Conservation (phyloP, 176 grass and related monocot genomes). For the Oryza coarctata region DNA sequence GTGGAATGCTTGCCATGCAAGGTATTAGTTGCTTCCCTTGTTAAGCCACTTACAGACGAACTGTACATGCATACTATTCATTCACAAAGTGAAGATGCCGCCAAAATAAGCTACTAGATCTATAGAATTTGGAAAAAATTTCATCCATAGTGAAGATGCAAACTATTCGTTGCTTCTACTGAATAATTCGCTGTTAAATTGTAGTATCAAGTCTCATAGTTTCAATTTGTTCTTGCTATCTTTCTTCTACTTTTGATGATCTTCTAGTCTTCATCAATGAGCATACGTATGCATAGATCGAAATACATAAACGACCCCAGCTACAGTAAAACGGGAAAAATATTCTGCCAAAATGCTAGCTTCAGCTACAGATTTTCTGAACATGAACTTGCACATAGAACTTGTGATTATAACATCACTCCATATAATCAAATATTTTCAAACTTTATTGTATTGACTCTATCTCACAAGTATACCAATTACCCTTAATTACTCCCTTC, state of each 20-base stretch:
- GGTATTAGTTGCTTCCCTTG: slow-evolving; percentile 33
- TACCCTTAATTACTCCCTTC: slow-evolving; percentile 22
- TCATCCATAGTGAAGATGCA: too few species aligned
- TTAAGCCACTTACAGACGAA: slow-evolving; percentile 12
- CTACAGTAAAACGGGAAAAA: neutral
- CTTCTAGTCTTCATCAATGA: neutral
- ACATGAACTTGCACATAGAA: neutral
- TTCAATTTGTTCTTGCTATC: neutral
- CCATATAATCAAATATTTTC: slow-evolving; percentile 11
- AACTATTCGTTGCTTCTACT: too few species aligned
- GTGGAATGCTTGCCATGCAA: slow-evolving; percentile 43
- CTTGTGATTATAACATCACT: neutral
- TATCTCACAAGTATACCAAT: slow-evolving; percentile 58
- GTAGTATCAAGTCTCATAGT: neutral
- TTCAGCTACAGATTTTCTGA: neutral
- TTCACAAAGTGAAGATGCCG: neutral
- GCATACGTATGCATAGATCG: neutral
- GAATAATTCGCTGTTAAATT: neutral
- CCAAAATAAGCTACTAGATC: neutral
- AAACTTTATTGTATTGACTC: slow-evolving; percentile 46
- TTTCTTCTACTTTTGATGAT: neutral
- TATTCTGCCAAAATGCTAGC: neutral
- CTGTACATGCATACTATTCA: neutral
- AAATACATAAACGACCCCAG: neutral
- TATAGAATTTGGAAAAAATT: neutral